These are phyloP conservation scores for Conticribra guillardii DNA, from an alignment of 108 stramenopile genomes.

Conservation along the genomic window DNA sequence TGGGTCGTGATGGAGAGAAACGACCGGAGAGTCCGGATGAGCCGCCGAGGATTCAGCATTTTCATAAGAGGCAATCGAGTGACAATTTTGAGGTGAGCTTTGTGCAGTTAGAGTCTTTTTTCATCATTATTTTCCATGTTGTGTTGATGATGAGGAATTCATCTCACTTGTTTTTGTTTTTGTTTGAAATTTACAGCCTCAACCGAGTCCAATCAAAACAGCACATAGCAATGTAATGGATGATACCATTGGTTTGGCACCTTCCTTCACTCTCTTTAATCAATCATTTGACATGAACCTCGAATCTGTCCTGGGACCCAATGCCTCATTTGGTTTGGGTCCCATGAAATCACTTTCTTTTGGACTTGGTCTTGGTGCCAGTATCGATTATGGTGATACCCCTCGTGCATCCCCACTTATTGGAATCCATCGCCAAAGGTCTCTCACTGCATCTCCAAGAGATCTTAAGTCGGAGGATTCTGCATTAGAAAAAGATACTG, in stretches of 20 bases:
- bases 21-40: slow-evolving; percentile 44
- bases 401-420: slow-evolving; percentile 9
- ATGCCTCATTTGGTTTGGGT: slow-evolving; percentile 53
- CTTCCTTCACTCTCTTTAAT: slow-evolving; percentile 81
- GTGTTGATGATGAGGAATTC: too few relatives aligned
- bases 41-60: slow-evolving; percentile 49
- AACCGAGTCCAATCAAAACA: slow-evolving; percentile 62
- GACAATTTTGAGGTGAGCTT: slow-evolving; percentile 39
- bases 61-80: slow-evolving; percentile 35
- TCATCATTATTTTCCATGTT: slow-evolving; percentile 5
- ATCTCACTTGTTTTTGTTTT: neutral
- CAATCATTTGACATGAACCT: slow-evolving; percentile 85
- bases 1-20: neutral
- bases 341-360: slow-evolving; percentile 67
- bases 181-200: slow-evolving; percentile 25
- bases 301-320: slow-evolving; percentile 58
- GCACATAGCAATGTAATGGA: slow-evolving; percentile 6
- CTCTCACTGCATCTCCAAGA: neutral
- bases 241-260: slow-evolving; percentile 64
- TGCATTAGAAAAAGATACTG: neutral
- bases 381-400: slow-evolving; percentile 25
- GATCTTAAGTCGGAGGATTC: neutral
- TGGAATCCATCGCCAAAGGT: slow-evolving; percentile 2
- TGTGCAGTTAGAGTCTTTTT: neutral
- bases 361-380: slow-evolving; percentile 42